These are phyloP conservation scores for Penicillium turbatum DNA, from an alignment of 495 filamentous ascomycete genomes.

Conservation along the genomic window DNA sequence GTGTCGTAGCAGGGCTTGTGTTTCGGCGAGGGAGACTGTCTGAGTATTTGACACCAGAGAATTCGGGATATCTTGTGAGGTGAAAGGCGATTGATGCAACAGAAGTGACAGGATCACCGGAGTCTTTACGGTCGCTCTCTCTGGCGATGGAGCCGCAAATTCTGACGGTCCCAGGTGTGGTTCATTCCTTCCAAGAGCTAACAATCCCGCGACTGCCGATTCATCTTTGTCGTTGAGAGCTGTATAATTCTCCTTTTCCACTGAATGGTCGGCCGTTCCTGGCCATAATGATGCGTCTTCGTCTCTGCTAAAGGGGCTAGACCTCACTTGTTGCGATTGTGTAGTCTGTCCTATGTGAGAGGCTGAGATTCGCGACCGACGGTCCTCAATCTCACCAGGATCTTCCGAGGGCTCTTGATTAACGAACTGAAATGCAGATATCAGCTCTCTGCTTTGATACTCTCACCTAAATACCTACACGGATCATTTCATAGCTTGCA, in stretches of 20 bases:
- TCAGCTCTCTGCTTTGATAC: background rate
- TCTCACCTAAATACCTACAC: slow-evolving; percentile 10
- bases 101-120: background rate
- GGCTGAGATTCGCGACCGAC: background rate
- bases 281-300: slow-evolving; percentile 1
- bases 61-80: background rate
- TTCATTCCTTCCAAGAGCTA: slow-evolving; percentile 28
- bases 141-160: slow-evolving; percentile 7
- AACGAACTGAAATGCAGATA: slow-evolving; percentile 24
- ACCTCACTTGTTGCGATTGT: background rate
- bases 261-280: background rate
- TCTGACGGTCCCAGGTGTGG: slow-evolving; percentile 10
- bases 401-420: slow-evolving; percentile 17
- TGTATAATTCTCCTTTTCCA: background rate
- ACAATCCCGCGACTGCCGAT: slow-evolving; percentile 29
- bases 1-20: slow-evolving; percentile 29
- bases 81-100: background rate
- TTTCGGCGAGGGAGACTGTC: slow-evolving; percentile 13
- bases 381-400: background rate
- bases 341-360: slow-evolving; percentile 2
- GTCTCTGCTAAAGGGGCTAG: background rate
- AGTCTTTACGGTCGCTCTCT: background rate
- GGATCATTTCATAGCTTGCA: slow-evolving; percentile 22
- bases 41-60: background rate
- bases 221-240: slow-evolving; percentile 30